phyloP scores from a whole-genome alignment of 768 basidiomycete species.

The Imleria badia region DNA sequence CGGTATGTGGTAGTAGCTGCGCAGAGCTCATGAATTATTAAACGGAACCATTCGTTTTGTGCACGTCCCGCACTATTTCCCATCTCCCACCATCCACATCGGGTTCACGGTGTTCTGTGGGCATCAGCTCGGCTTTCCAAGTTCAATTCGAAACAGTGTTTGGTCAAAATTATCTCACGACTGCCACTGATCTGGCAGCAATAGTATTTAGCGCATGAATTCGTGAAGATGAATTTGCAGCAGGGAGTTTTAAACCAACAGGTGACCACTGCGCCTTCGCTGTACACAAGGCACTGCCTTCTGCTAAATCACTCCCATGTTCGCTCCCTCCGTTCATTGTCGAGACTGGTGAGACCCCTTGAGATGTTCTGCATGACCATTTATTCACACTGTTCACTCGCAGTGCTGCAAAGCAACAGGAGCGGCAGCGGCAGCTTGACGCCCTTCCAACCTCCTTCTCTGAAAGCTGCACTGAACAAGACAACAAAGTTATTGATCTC shows the following conservation, averaged over 20 bases:
- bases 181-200: background rate
- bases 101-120: no score
- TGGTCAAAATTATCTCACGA: constrained; percentile 11
- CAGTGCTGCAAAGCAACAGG: constrained; percentile 37
- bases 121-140: no score
- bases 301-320: constrained; percentile 15
- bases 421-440: constrained; percentile 30
- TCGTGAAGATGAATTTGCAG: background rate
- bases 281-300: constrained; percentile 5
- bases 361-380: background rate
- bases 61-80: no score
- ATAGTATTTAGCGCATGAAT: background rate
- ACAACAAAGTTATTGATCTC: constrained; percentile 36
- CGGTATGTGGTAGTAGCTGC: no score
- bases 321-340: constrained; percentile 25
- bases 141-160: background rate
- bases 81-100: no score
- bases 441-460: constrained; percentile 31
- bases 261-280: background rate
- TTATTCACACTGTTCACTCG: background rate
- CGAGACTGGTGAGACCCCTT: constrained; percentile 28
- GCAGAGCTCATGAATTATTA: no score
- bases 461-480: constrained; percentile 32
- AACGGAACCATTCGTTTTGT: no score
- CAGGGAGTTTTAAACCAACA: background rate